phyloP scores from a whole-genome alignment of 768 basidiomycete genomes.

The Rhodotorula diobovata region DNA sequence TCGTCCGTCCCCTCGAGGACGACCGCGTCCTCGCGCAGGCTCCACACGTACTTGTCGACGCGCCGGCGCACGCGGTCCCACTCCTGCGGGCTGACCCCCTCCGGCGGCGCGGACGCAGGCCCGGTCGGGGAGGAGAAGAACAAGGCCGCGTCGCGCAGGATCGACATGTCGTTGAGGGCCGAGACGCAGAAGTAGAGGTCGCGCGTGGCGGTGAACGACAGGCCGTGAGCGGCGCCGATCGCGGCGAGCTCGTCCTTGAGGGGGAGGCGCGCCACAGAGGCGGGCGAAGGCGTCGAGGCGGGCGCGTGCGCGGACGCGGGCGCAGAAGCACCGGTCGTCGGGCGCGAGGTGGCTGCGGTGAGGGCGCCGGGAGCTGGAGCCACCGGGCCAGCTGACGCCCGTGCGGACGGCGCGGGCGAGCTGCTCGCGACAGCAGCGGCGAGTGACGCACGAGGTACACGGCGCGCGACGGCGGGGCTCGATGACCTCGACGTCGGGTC shows the following conservation, averaged over 20 bases:
- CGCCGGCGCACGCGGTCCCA: too few species aligned
- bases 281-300: not conserved
- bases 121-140: not conserved
- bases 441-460: conserved; percentile 3
- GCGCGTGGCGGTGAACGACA: not conserved
- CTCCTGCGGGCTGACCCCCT: not conserved
- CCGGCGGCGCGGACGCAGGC: not conserved
- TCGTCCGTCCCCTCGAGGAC: conserved; percentile 14
- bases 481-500: not conserved
- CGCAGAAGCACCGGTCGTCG: too few species aligned
- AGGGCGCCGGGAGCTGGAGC: too few species aligned
- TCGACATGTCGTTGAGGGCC: not conserved
- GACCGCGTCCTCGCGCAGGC: not conserved
- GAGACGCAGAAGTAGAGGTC: conserved; percentile 2
- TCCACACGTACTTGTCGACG: conserved; percentile 2
- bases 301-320: not conserved
- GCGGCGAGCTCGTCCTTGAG: not conserved
- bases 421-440: not conserved
- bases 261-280: not conserved
- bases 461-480: not conserved
- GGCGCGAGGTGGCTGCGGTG: too few species aligned
- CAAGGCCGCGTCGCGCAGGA: not conserved
- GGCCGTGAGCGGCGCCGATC: not conserved
- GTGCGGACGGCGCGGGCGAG: not conserved
- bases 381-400: too few species aligned